Evolutionary conservation across 2,329 filamentous ascomycete species (phyloP), one percentile per base, ranked within the genome.

Genomic region (Whalleya microplaca): DNA sequence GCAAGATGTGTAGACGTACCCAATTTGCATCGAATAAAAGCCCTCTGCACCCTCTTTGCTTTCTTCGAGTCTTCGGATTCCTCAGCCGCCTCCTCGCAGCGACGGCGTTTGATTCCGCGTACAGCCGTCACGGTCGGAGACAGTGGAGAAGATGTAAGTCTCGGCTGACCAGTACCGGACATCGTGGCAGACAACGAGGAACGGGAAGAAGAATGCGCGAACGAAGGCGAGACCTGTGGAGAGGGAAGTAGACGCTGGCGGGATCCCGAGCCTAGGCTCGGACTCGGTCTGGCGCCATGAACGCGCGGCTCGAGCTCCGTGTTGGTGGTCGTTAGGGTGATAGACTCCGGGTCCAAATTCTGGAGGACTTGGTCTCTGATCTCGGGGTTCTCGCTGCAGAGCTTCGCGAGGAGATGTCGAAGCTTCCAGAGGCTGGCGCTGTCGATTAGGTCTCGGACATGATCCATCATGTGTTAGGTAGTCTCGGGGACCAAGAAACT

Each of bases 51-150:
- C 3, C 32, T 5, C 10, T 37, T 37, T 3, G 32, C 32, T 14
- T 37, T 3, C 14, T 37, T 16, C 32, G 4, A 3, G 32, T 37
- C 32, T 12, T 37, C 45, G 48, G n/a, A n/a, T n/a, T 64, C 47
- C 23, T 66, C 46, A 66, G 62, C 48, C n/a, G n/a, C n/a, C n/a
- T n/a, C n/a, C 61, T 70, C 32, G 65, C 65, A 51, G 67, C 69
- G 29, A 62, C 67, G 58, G 58, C 48, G 59, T 57, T 43, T 37
- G 32, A 12, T 37, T 6, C 32, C 32, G 32, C 32, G 4, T 12
- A 6, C 32, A 5, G 8, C 32, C 32, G 32, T 5, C 32, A n/a
- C n/a, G n/a, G 32, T 12, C 32, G 5, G 32, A 12, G 32, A 12
- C 5, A 12, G 14, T 16, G 32, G 14, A 16, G 32, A 12, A 12